These are phyloP conservation scores for Pestalotiopsis sp. DNA, from an alignment of 2,329 filamentous ascomycete species.

Conservation along the genomic window DNA sequence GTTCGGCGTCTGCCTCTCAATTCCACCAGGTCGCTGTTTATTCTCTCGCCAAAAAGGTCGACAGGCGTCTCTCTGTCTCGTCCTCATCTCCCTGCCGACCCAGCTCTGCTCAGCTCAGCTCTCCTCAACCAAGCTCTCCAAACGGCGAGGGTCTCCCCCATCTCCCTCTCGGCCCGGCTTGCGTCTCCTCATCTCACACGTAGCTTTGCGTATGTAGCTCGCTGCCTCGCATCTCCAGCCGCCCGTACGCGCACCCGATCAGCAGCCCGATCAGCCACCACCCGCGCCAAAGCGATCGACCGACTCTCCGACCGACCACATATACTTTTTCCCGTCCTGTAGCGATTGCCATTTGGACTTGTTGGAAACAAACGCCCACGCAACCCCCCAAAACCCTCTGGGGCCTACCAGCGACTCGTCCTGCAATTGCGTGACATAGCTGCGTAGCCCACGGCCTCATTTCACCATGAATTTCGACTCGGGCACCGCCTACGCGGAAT, in stretches of 20 bases:
- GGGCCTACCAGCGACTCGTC: background rate
- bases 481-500: slow-evolving; percentile 75
- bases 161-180: background rate
- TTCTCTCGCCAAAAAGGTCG: background rate
- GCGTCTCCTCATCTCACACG: background rate
- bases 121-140: background rate
- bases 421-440: background rate
- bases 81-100: background rate
- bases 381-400: background rate
- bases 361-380: background rate
- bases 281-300: background rate
- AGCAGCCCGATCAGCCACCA: background rate
- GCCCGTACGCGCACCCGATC: background rate
- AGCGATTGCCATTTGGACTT: background rate
- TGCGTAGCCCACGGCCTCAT: background rate
- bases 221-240: background rate
- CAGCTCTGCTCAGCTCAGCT: background rate
- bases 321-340: background rate
- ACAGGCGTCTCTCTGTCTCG: background rate
- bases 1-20: background rate
- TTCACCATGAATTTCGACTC: slow-evolving; percentile 62
- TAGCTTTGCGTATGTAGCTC: background rate
- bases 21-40: background rate
- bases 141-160: background rate
- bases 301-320: background rate